Evolutionary conservation across 768 basidiomycete species (phyloP), one percentile per base, ranked within the genome.

Genomic region (Pisolithus sp.): DNA sequence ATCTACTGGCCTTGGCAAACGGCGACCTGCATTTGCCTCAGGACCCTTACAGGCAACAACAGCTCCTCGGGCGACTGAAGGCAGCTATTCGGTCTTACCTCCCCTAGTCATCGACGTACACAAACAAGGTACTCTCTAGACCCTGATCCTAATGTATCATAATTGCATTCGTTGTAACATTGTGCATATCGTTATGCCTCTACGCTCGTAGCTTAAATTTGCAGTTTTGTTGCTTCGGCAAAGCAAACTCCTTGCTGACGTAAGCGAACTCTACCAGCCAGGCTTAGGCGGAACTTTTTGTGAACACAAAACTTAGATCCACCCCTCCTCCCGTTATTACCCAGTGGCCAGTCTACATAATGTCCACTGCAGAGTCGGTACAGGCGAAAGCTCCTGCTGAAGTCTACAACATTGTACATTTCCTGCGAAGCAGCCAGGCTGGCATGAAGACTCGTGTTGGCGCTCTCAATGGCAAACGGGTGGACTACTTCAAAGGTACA

Each of bases 401-500:
- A 48, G 72, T 91, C 47, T 83, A 84, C 60, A 86, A 83, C 61
- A 84, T 93, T 46, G 89, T 89, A 49, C 80, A 89, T 58, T 99
- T 89, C 63, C 74, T 99, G 46, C 83, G 96, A 42, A 85, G 88
- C 57, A 85, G 87, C 59, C 85, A 83, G 61, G 77, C 90, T 13
- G 91, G 91, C 2, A 82, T 97, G 61, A 97, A 96, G 74, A 79
- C 85, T 49, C 79, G 91, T 57, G 85, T 87, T 9, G 96, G 96
- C 20, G 87, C 93, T 8, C 72, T 97, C 62, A 91, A 91, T 60
- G 95, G 95, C 21, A 96, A 95, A 70, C 85, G 95, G 34, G 72
- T 94, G 48, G 95, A 98, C 69, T 99, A 98, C 72, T 99, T 98
- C 78, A 99, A 93, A 76, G 96, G 95, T 93, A 48, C 59, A 77